Evolutionary conservation across 148 eudicot genomes (phyloP), one percentile per base, ranked within the genome.

Genomic region (Amaranthus cruentus): DNA sequence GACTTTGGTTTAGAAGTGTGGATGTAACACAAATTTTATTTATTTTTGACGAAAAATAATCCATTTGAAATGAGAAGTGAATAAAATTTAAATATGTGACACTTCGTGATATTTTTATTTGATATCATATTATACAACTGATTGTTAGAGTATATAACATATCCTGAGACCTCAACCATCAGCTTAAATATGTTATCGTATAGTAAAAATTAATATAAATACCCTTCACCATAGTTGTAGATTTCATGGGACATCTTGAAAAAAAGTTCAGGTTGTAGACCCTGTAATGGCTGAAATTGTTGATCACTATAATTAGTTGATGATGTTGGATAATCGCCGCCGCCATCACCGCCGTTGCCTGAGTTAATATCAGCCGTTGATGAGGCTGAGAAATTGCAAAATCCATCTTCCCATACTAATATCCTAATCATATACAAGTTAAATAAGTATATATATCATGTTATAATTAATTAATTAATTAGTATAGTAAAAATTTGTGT

Each of bases 191-290:
- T 18, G 0, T 18, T 18, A 18, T 18, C 18, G 18, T 18, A 18
- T 18, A 18, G 18, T 18, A 18, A 18, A 18, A 18, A n/a, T 3
- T 44, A 6, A 3, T 42, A 2, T 13, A 71, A 10, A 55, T 89
- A 95, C 98, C 98, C 98, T 91, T 95, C 98, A 50, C 98, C 98
- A 67, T 87, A 95, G 67, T 90, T 95, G 83, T 95, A 95, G 73
- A 95, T 95, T 88, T 95, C 98, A 90, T 95, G 98, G 46, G 98
- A 95, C 98, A 95, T 95, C 83, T 95, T 95, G 88, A 95, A 95
- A 89, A 95, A 95, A 56, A 95, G 88, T 69, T 95, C 97, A 59
- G 98, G 98, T 73, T 95, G 98, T 9, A 95, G 88, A 12, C 96
- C 89, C 64, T 90, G 98, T 77, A 87, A 84, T 11, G 78, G 91